Conservation (phyloP, 2,329 filamentous ascomycete genomes). For the Bipolaris bicolor region DNA sequence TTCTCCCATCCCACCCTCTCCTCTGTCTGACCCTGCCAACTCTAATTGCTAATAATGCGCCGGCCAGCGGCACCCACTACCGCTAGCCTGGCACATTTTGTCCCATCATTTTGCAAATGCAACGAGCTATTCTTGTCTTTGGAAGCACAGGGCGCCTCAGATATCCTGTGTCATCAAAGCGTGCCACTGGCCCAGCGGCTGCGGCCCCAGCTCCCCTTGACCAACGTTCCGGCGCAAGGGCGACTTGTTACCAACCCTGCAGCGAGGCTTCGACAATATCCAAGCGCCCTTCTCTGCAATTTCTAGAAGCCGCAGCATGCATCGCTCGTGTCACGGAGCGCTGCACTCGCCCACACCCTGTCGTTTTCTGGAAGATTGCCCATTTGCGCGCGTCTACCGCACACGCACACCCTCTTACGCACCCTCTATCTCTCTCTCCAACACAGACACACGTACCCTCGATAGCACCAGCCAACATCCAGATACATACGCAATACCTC, state of each 20-base stretch:
- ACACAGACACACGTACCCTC: not conserved
- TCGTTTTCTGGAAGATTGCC: slow-evolving; percentile 48
- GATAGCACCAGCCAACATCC: slow-evolving; percentile 4
- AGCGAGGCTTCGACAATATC: slow-evolving; percentile 31
- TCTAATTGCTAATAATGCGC: not conserved
- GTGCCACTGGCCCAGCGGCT: slow-evolving; percentile 38
- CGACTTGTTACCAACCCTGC: slow-evolving; percentile 35
- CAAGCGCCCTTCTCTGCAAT: slow-evolving; percentile 46
- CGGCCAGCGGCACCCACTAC: slow-evolving; percentile 20
- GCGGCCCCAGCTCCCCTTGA: slow-evolving; percentile 37
- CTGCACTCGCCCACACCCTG: slow-evolving; percentile 34
- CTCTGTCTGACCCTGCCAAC: slow-evolving; percentile 1
- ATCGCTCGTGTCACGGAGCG: slow-evolving; percentile 31
- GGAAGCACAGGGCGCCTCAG: slow-evolving; percentile 38
- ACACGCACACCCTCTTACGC: slow-evolving; percentile 7
- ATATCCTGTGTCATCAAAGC: slow-evolving; percentile 30
- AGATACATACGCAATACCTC: not conserved
- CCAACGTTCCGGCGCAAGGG: slow-evolving; percentile 38
- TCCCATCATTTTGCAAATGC: slow-evolving; percentile 35
- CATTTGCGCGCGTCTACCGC: slow-evolving; percentile 35
- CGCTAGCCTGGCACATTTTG: slow-evolving; percentile 38
- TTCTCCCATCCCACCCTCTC: not conserved
- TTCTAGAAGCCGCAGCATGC: slow-evolving; percentile 43
- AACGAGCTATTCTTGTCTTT: slow-evolving; percentile 41
- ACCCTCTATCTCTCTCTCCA: too few relatives aligned